Percentiles rank a stretch among this genome's conserved stretches.
Evolutionary conservation across 83 land plant genomes (phyloP).

Genomic region (Diphasiastrum complanatum): DNA sequence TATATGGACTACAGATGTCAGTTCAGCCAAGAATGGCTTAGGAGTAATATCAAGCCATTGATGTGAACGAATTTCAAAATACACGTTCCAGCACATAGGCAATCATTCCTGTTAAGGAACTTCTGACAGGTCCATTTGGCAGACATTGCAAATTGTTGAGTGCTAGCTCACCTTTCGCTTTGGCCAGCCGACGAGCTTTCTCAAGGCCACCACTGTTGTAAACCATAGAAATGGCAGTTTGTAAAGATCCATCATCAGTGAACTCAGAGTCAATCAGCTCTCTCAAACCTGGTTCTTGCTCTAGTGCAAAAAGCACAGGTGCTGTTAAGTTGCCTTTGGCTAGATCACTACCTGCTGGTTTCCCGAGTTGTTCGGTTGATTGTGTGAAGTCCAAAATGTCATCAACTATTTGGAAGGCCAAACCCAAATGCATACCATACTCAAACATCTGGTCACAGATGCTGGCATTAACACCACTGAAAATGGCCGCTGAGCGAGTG

Average conservation of each 20-base stretch:
- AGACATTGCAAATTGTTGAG: constrained; percentile 58
- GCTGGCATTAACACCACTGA: constrained; percentile 55
- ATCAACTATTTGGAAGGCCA: constrained; percentile 93
- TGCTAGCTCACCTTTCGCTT: constrained; percentile 70
- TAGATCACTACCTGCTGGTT: constrained; percentile 88
- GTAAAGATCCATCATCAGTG: constrained; percentile 74
- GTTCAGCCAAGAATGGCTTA: no score
- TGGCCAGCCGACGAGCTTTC: constrained; percentile 64
- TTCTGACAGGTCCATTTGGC: constrained; percentile 48
- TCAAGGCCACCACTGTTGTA: constrained; percentile 62
- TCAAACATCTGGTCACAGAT: constrained; percentile 68
- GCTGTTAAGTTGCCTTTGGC: constrained; percentile 92
- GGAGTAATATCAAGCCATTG: no score
- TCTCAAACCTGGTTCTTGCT: constrained; percentile 63
- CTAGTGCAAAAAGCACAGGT: constrained; percentile 90
- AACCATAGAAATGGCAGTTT: constrained; percentile 60
- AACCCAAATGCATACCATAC: constrained; percentile 78
- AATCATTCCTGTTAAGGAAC: constrained; percentile 69
- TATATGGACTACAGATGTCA: no score
- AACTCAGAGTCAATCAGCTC: constrained; percentile 88
- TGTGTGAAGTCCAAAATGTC: constrained; percentile 97
- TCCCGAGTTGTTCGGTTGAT: constrained; percentile 86
- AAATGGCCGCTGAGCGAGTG: constrained; percentile 88
- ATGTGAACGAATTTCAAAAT: no score
- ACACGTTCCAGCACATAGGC: constrained; percentile 74